phyloP scores from a whole-genome alignment of 805 yeast species.

The Hanseniaspora nectarophila region DNA sequence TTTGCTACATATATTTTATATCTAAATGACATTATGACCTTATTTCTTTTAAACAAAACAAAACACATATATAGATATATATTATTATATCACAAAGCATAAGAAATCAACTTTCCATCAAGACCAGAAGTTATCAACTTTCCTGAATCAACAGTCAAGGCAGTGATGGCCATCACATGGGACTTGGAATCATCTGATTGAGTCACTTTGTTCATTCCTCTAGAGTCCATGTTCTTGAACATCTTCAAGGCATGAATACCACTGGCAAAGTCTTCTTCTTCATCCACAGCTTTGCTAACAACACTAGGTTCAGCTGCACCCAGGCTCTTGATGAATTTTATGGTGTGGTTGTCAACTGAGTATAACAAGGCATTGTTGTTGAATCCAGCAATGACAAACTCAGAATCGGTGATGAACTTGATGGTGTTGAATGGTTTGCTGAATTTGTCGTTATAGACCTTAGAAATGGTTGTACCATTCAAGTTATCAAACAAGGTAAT shows the following conservation, averaged over 20 bases:
- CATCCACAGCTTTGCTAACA: constrained; percentile 27
- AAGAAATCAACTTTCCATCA: constrained; percentile 54
- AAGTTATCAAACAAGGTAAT: constrained; percentile 10
- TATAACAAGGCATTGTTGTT: constrained; percentile 84
- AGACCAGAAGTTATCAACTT: constrained; percentile 67
- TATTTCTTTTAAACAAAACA: not conserved
- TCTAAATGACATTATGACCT: too few relatives aligned
- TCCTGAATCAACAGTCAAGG: constrained; percentile 43
- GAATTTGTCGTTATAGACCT: constrained; percentile 24
- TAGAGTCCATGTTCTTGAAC: constrained; percentile 90
- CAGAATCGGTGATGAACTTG: constrained; percentile 53
- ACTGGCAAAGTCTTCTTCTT: constrained; percentile 39
- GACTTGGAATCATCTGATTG: not conserved
- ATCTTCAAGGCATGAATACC: constrained; percentile 77
- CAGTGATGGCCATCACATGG: constrained; percentile 82
- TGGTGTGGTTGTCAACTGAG: constrained; percentile 56
- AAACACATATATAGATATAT: not conserved
- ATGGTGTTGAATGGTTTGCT: constrained; percentile 71
- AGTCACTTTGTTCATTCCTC: constrained; percentile 44
- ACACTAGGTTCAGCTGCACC: constrained; percentile 29
- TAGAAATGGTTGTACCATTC: constrained; percentile 16
- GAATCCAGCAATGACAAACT: constrained; percentile 79
- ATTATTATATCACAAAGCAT: not conserved
- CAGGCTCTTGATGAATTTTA: constrained; percentile 43
- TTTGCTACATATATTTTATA: too few relatives aligned